Evolutionary conservation across 495 filamentous ascomycete genomes (phyloP).

Genomic region (Penicillium alfredii): DNA sequence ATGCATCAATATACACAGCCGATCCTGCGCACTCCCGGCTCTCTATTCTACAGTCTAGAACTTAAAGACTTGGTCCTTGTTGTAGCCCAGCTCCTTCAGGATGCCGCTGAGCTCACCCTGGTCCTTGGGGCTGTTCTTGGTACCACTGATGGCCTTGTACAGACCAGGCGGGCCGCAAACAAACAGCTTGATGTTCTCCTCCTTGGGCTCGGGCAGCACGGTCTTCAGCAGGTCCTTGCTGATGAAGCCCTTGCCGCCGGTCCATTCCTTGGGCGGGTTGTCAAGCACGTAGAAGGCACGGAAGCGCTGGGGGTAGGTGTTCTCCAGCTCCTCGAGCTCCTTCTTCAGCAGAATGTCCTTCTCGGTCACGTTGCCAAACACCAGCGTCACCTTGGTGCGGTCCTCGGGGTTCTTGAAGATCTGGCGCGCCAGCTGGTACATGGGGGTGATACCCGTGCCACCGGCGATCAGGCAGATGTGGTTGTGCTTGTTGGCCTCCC

Average conservation of each 20-base stretch:
- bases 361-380: slow-evolving; percentile 82
- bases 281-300: slow-evolving; percentile 85
- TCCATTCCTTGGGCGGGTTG: slow-evolving; percentile 77
- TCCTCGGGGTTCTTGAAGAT: slow-evolving; percentile 96
- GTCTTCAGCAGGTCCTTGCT: slow-evolving; percentile 88
- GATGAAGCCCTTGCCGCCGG: slow-evolving; percentile 68
- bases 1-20: slow-evolving; percentile 19
- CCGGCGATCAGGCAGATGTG: slow-evolving; percentile 91
- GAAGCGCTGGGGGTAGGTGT: slow-evolving; percentile 90
- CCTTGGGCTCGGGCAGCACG: slow-evolving; percentile 82
- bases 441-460: slow-evolving; percentile 91
- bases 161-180: slow-evolving; percentile 83
- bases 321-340: slow-evolving; percentile 77
- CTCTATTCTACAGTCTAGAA: slow-evolving; percentile 56
- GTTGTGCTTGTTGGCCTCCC: slow-evolving; percentile 87
- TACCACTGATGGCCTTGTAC: slow-evolving; percentile 88
- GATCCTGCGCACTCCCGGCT: slow-evolving; percentile 2
- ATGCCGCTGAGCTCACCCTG: slow-evolving; percentile 84
- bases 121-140: slow-evolving; percentile 81
- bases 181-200: slow-evolving; percentile 88
- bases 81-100: slow-evolving; percentile 88
- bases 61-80: slow-evolving; percentile 93
- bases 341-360: slow-evolving; percentile 84
- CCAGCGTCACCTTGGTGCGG: slow-evolving; percentile 90
- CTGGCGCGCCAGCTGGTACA: slow-evolving; percentile 77